A percentile compares a stretch with the other conserved stretches of the same genome.
Evolutionary conservation across 208 protist genomes (phyloP).

Genomic region (Tritrichomonas musculus): DNA sequence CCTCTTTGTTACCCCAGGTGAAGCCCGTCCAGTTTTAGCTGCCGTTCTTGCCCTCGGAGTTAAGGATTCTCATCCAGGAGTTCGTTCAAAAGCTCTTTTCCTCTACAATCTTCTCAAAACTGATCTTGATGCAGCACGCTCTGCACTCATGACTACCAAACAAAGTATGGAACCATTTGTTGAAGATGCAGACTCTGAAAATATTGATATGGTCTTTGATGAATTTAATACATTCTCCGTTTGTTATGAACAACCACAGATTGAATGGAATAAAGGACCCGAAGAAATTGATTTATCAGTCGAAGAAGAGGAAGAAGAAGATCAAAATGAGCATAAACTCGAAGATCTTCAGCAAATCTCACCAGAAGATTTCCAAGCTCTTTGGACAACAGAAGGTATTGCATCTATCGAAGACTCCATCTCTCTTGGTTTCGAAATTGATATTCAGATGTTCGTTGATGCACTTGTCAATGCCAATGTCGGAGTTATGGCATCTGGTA

Average conservation of each 20-base stretch:
- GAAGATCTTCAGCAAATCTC: not conserved
- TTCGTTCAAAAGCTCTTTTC: not conserved
- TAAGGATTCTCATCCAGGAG: not conserved
- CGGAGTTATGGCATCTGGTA: not conserved
- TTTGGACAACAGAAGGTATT: not conserved
- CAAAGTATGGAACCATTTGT: not conserved
- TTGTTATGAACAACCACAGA: not conserved
- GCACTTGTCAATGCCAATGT: not conserved
- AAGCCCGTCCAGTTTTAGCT: not conserved
- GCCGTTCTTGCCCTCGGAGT: not conserved
- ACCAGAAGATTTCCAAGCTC: not conserved
- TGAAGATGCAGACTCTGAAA: slow-evolving; percentile 13
- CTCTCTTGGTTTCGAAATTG: not conserved
- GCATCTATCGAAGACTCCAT: not conserved
- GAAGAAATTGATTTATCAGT: slow-evolving; percentile 14
- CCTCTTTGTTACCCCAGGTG: slow-evolving; percentile 25
- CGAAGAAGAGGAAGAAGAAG: slow-evolving; percentile 32
- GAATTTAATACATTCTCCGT: slow-evolving; percentile 33
- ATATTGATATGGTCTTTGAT: slow-evolving; percentile 30
- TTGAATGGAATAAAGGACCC: not conserved
- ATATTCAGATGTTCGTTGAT: not conserved
- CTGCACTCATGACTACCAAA: not conserved
- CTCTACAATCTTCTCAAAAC: not conserved
- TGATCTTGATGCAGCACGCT: not conserved
- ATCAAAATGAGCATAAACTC: not conserved